Evolutionary conservation across 2,329 filamentous ascomycete species (phyloP).

Genomic region (Colletotrichum destructivum): DNA sequence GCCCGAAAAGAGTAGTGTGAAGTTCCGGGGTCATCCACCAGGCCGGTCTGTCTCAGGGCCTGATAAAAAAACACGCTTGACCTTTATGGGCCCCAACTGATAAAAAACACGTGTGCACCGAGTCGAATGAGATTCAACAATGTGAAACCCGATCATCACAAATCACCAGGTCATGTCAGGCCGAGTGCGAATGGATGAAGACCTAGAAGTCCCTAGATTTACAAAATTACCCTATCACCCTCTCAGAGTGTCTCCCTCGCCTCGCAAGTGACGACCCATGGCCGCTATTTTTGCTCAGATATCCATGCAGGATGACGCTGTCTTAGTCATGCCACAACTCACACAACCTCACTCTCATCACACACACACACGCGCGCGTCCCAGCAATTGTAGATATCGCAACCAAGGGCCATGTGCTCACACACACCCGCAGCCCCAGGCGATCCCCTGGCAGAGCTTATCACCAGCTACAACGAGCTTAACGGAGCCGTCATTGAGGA

Average conservation of each 20-base stretch:
- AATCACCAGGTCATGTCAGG: background rate
- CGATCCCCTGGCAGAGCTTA: conserved; percentile 68
- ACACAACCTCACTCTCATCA: conserved; percentile 8
- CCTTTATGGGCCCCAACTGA: too few relatives aligned
- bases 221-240: background rate
- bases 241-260: background rate
- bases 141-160: background rate
- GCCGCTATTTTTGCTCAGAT: conserved; percentile 6
- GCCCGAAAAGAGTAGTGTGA: background rate
- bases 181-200: background rate
- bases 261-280: conserved; percentile 6
- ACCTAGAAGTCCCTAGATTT: background rate
- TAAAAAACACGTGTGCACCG: background rate
- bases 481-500: conserved; percentile 74
- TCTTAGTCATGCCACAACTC: conserved; percentile 28
- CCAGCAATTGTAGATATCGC: too few relatives aligned
- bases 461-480: conserved; percentile 81
- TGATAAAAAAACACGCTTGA: background rate
- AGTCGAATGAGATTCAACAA: background rate
- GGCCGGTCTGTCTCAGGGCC: background rate
- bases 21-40: background rate
- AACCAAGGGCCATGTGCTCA: conserved; percentile 11
- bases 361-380: conserved; percentile 2
- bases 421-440: background rate
- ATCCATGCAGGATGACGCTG: background rate